Percentiles rank a stretch among this genome's conserved stretches.
Conservation (phyloP, 306 rosid genomes). For the Vigna angularis region DNA sequence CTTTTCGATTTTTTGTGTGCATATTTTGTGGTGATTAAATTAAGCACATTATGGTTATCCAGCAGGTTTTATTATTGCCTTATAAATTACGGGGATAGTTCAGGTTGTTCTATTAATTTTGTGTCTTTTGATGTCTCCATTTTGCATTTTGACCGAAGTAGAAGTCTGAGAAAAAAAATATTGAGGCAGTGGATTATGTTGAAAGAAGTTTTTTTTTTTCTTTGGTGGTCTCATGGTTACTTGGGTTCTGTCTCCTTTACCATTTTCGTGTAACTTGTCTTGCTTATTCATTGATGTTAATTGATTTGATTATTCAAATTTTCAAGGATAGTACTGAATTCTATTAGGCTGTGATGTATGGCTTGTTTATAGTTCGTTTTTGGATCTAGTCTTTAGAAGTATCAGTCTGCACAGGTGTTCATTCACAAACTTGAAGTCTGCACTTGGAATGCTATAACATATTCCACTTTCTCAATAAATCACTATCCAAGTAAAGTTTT, state of each 20-base stretch:
- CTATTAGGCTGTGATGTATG: slow-evolving; percentile 5
- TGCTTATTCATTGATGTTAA: not conserved
- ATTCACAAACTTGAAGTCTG: not conserved
- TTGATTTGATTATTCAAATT: slow-evolving; percentile 33
- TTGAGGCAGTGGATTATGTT: not conserved
- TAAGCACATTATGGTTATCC: not conserved
- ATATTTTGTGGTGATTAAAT: not conserved
- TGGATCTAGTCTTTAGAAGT: not conserved
- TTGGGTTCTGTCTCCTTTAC: not conserved
- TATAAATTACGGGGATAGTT: too few species aligned
- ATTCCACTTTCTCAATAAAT: slow-evolving; percentile 10
- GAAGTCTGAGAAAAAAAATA: not conserved
- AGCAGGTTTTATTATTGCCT: not conserved
- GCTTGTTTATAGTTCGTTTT: slow-evolving; percentile 15
- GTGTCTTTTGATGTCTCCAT: not conserved
- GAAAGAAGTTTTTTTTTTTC: slow-evolving; percentile 20
- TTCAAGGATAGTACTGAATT: not conserved
- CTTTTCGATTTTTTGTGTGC: not conserved
- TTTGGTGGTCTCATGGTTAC: slow-evolving; percentile 1
- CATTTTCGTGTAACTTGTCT: not conserved
- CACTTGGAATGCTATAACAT: not conserved
- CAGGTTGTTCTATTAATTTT: not conserved
- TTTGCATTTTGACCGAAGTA: not conserved
- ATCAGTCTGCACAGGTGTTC: not conserved
- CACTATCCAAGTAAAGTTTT: not conserved